A percentile compares a stretch with the other conserved stretches of the same genome.
These are phyloP conservation scores for Claviceps sp. DNA, from an alignment of 2,329 filamentous ascomycete species.

Conservation along the genomic window DNA sequence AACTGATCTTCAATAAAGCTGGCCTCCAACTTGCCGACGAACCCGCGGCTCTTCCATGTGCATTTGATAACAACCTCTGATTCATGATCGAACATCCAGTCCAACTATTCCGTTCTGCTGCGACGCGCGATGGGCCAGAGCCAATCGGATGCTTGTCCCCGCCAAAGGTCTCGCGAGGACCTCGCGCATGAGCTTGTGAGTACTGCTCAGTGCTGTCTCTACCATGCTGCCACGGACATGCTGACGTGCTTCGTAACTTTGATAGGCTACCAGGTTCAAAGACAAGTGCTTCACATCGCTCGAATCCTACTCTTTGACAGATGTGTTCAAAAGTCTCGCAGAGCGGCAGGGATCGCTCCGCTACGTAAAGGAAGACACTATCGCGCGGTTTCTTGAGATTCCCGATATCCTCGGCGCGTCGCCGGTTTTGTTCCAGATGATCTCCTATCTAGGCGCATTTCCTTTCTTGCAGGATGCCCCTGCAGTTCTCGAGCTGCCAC, in stretches of 20 bases:
- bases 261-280: slow-evolving; percentile 48
- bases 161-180: slow-evolving; percentile 34
- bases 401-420: slow-evolving; percentile 56
- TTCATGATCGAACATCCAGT: background rate
- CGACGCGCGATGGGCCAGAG: slow-evolving; percentile 31
- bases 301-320: slow-evolving; percentile 60
- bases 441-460: slow-evolving; percentile 59
- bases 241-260: background rate
- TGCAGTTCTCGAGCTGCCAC: slow-evolving; percentile 53
- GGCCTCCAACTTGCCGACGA: background rate
- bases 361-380: slow-evolving; percentile 55
- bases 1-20: background rate
- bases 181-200: slow-evolving; percentile 38
- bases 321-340: slow-evolving; percentile 58
- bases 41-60: background rate
- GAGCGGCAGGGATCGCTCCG: slow-evolving; percentile 47
- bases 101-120: background rate
- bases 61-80: background rate
- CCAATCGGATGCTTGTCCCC: slow-evolving; percentile 31
- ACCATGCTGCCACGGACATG: background rate
- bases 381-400: slow-evolving; percentile 59
- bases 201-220: background rate
- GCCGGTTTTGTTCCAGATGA: slow-evolving; percentile 57
- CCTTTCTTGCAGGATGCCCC: slow-evolving; percentile 60
- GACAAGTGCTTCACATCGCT: slow-evolving; percentile 57